Base-by-base conservation (phyloP, 2,329 filamentous ascomycete genomes). In the Ophiocordyceps sinensis region DNA sequence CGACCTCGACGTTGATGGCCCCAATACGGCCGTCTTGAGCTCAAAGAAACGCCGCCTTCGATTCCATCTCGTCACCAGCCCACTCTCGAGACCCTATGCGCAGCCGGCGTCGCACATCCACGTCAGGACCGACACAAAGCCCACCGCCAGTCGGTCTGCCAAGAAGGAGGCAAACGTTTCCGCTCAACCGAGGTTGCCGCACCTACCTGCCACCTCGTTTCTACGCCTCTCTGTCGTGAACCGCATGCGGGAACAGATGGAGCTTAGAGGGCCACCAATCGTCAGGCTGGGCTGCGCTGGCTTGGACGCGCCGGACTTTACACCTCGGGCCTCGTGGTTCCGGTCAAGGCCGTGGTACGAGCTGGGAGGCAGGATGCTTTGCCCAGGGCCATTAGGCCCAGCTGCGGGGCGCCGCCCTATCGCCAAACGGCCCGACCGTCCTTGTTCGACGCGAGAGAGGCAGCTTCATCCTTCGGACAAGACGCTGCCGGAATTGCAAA, bases 91-190 rank as follows among this genome's bases (percentile, higher is more conserved):
- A 38, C 79, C 81, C 1, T 85, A 76, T 57, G 83, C 79, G 0
- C 66, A 73, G 26, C 81, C 81, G 0, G 77, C 81, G 3, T 77
- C 79, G 36, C 79, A 85, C 51, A 82, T 84, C 43, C 77, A 75
- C 42, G 66, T 63, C 12, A 52, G 58, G 11, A 57, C 63, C 2
- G 64, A 67, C 5, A 65, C 70, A 46, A 68, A 39, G 21, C 17
- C 36, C 11, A n/a, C 15, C 6, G 11, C 21, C 28, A 63, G 49
- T 60, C 67, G 4, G 49, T 70, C 28, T 66, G 5, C 56, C 66
- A 29, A 28, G 17, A 8, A 13, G 1, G 39, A 41, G 15, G 39
- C 32, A 2, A 34, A 26, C 17, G 49, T 63, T 15, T 61, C 63
- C 12, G 51, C 60, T 9, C 52, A 58, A 12, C 49, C 53, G 36